Percentiles rank a stretch among this genome's conserved stretches.
Evolutionary conservation across 768 basidiomycete species (phyloP).

Genomic region (Calocybe indica): DNA sequence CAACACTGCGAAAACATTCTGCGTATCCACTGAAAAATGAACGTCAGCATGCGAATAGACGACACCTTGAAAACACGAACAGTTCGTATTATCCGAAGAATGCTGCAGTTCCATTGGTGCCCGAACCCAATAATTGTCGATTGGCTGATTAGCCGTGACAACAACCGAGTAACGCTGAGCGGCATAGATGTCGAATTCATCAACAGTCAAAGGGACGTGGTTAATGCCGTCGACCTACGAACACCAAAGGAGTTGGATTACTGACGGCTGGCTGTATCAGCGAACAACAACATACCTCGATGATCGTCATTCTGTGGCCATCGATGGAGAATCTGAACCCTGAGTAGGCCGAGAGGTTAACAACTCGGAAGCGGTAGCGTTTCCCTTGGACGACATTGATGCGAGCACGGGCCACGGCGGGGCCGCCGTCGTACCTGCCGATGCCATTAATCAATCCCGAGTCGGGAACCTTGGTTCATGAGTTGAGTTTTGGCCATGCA

Average conservation of each 20-base stretch:
- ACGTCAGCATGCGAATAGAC: no score
- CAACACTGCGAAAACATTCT: no score
- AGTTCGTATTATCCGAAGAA: no score
- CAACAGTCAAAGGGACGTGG: constrained; percentile 35
- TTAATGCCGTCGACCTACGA: constrained; percentile 21
- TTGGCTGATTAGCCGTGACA: not conserved
- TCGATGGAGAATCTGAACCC: constrained; percentile 38
- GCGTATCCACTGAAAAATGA: no score
- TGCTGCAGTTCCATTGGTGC: no score
- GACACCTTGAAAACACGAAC: no score
- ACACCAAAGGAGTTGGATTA: constrained; percentile 13
- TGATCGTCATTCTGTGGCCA: constrained; percentile 39
- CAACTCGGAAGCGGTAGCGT: constrained; percentile 29
- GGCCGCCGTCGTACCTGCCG: constrained; percentile 26
- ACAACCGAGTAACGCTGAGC: constrained; percentile 17
- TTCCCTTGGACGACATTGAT: constrained; percentile 24
- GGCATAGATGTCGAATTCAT: constrained; percentile 34
- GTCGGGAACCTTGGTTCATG: constrained; percentile 8
- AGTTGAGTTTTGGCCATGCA: not conserved
- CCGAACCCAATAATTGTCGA: no score
- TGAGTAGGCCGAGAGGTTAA: constrained; percentile 24
- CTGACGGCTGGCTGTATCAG: not conserved
- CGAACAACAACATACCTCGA: constrained; percentile 27
- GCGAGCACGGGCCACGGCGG: constrained; percentile 26
- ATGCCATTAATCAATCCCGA: constrained; percentile 31